phyloP scores from a whole-genome alignment of 225 moss, liverwort and hornwort species.

The Polytrichum formosum region DNA sequence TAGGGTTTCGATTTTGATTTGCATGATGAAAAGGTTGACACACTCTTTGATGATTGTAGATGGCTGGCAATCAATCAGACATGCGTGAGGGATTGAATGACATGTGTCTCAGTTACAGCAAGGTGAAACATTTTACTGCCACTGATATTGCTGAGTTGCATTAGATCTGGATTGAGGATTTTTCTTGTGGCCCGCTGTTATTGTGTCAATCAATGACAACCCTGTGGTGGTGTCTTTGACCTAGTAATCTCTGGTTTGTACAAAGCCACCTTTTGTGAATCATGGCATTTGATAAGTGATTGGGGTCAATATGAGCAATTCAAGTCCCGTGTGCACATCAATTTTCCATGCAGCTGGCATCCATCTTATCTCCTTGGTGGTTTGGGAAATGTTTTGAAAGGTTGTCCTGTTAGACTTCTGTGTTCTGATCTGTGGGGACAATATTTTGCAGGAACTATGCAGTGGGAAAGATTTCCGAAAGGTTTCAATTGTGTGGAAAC shows the following conservation, averaged over 20 bases:
- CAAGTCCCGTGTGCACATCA: neutral
- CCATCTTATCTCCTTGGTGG: slow-evolving; percentile 5
- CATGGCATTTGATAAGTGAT: neutral
- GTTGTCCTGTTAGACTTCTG: neutral
- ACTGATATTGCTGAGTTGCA: slow-evolving; percentile 2
- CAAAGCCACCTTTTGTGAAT: neutral
- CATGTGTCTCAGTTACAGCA: slow-evolving; percentile 24
- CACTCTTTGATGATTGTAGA: slow-evolving; percentile 13
- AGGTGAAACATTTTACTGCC: slow-evolving; percentile 16
- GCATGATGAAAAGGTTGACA: neutral
- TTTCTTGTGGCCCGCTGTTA: neutral
- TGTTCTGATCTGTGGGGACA: neutral
- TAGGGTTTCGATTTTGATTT: neutral
- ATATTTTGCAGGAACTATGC: slow-evolving; percentile 29
- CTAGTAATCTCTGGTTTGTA: neutral
- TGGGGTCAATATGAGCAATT: neutral
- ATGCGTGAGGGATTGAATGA: slow-evolving; percentile 17
- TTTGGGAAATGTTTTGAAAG: neutral
- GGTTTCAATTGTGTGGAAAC: slow-evolving; percentile 40
- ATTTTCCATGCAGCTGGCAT: neutral
- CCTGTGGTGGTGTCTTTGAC: neutral
- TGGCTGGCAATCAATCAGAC: slow-evolving; percentile 15
- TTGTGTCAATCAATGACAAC: too few relatives aligned
- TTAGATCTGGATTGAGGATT: slow-evolving; percentile 1
- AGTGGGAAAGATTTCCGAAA: slow-evolving; percentile 48